These are phyloP conservation scores for Boletus sp. DNA, from an alignment of 768 basidiomycete species.

Conservation along the genomic window DNA sequence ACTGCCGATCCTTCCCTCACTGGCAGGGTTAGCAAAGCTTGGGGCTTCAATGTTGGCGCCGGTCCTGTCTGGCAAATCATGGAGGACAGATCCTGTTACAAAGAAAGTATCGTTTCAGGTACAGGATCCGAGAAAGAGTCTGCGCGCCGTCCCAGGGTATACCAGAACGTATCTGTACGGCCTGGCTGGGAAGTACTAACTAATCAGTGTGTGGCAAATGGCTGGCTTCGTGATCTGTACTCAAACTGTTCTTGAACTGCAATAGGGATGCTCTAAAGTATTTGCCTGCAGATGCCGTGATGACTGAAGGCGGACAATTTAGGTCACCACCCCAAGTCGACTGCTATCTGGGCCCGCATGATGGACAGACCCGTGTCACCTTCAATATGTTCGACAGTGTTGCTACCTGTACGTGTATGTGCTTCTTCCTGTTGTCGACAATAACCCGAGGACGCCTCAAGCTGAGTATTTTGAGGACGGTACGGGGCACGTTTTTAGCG, in stretches of 20 bases:
- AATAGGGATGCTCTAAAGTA: slow-evolving; percentile 56
- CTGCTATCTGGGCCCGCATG: slow-evolving; percentile 69
- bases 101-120: slow-evolving; percentile 47
- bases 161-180: slow-evolving; percentile 42
- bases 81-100: slow-evolving; percentile 79
- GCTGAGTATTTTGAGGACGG: slow-evolving; percentile 60
- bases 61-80: slow-evolving; percentile 79
- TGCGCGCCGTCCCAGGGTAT: slow-evolving; percentile 58
- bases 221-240: background rate
- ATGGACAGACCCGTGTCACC: slow-evolving; percentile 46
- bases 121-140: slow-evolving; percentile 42
- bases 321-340: slow-evolving; percentile 52
- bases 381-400: slow-evolving; percentile 56
- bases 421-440: background rate
- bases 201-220: slow-evolving; percentile 44
- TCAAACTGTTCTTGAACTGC: slow-evolving; percentile 2
- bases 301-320: slow-evolving; percentile 51
- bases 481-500: slow-evolving; percentile 72
- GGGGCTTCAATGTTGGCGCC: slow-evolving; percentile 71
- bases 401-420: slow-evolving; percentile 58
- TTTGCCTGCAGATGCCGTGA: slow-evolving; percentile 52
- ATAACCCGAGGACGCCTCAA: slow-evolving; percentile 29
- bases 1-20: slow-evolving; percentile 47
- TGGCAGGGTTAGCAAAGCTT: slow-evolving; percentile 61
- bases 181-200: slow-evolving; percentile 47